These are phyloP conservation scores for Penicillium dipodomyicola DNA, from an alignment of 495 filamentous ascomycete species.

Conservation along the genomic window DNA sequence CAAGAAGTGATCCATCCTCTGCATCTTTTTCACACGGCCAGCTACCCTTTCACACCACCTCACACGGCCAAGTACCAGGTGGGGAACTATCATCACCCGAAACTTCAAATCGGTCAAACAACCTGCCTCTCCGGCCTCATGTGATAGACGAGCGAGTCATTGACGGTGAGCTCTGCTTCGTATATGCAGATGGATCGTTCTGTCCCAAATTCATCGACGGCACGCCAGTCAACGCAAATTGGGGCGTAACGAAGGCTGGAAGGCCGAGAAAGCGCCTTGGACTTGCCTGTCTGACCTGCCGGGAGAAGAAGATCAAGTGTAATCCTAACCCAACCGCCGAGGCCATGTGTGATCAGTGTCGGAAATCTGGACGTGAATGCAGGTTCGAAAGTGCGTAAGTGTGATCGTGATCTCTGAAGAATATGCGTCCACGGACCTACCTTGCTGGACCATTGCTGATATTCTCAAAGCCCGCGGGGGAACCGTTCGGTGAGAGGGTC, in stretches of 20 bases:
- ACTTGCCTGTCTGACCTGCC: constrained; percentile 84
- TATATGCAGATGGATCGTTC: constrained; percentile 82
- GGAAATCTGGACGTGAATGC: constrained; percentile 82
- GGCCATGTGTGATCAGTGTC: constrained; percentile 83
- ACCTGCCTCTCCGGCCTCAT: constrained; percentile 35
- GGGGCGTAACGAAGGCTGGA: constrained; percentile 90
- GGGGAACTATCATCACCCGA: constrained; percentile 27
- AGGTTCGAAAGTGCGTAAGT: constrained; percentile 87
- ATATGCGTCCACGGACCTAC: background rate
- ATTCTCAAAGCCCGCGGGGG: constrained; percentile 36
- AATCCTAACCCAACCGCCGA: constrained; percentile 64
- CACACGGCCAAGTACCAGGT: constrained; percentile 19
- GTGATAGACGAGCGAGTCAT: constrained; percentile 53
- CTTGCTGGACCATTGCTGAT: constrained; percentile 12
- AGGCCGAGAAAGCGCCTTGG: constrained; percentile 87
- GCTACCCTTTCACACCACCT: constrained; percentile 14
- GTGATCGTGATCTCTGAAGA: background rate
- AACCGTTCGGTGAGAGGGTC: constrained; percentile 33
- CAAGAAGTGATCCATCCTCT: constrained; percentile 25
- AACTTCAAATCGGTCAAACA: constrained; percentile 17
- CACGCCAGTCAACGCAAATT: constrained; percentile 81
- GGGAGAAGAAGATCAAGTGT: constrained; percentile 97
- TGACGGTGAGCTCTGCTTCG: constrained; percentile 76
- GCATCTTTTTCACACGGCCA: constrained; percentile 18
- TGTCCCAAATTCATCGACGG: constrained; percentile 84